Evolutionary conservation across 345 rosid species (phyloP).

Genomic region (Salix caprea): DNA sequence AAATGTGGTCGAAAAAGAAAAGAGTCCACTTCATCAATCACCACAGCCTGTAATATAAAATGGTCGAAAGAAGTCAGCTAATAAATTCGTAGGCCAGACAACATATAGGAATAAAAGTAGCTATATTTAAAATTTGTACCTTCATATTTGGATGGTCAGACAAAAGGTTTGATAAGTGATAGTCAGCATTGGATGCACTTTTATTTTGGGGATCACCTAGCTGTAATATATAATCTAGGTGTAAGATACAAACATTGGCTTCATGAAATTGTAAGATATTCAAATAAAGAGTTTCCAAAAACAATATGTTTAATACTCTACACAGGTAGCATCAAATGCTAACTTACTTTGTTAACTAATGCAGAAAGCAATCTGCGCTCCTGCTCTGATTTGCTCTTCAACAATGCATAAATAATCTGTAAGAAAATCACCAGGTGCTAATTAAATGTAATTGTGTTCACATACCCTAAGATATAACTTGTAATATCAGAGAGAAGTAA

Average conservation of each 20-base stretch:
- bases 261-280: background rate
- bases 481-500: too few species aligned
- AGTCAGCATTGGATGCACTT: slow-evolving; percentile 95
- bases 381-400: slow-evolving; percentile 89
- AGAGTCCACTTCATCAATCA: slow-evolving; percentile 84
- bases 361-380: slow-evolving; percentile 82
- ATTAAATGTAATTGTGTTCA: background rate
- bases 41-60: slow-evolving; percentile 62
- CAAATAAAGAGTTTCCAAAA: slow-evolving; percentile 2
- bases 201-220: slow-evolving; percentile 97
- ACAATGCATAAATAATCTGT: slow-evolving; percentile 68
- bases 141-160: slow-evolving; percentile 98
- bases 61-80: background rate
- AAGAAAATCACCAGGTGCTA: slow-evolving; percentile 5
- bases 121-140: slow-evolving; percentile 36
- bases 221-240: slow-evolving; percentile 36
- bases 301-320: background rate
- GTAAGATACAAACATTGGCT: slow-evolving; percentile 2
- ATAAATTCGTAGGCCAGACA: background rate
- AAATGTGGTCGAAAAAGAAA: slow-evolving; percentile 90
- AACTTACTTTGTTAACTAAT: slow-evolving; percentile 81
- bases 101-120: background rate
- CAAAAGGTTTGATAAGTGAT: slow-evolving; percentile 76
- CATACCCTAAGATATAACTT: background rate
- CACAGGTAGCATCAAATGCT: background rate